Conservation (phyloP, 768 basidiomycete genomes). For the Exsudoporus frostii region DNA sequence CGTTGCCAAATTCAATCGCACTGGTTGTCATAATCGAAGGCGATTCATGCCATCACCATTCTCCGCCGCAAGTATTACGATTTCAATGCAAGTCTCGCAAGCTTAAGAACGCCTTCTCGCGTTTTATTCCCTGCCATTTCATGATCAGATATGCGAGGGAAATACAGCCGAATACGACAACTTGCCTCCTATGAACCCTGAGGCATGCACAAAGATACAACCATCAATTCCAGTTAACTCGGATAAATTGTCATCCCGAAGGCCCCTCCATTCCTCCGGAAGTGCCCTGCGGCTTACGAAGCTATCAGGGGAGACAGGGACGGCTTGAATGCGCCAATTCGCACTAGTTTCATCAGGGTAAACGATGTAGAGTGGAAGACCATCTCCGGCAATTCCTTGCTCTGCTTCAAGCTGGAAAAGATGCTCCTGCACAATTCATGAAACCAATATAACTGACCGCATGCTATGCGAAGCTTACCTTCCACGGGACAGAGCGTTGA, state of each 20-base stretch:
- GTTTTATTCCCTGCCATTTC: conserved; percentile 72
- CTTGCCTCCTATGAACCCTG: conserved; percentile 93
- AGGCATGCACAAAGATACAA: conserved; percentile 91
- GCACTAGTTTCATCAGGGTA: conserved; percentile 79
- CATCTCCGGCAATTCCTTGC: conserved; percentile 39
- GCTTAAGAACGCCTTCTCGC: conserved; percentile 78
- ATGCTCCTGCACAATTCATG: conserved; percentile 61
- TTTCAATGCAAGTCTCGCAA: conserved; percentile 68
- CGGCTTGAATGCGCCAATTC: conserved; percentile 92
- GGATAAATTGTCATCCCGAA: conserved; percentile 81
- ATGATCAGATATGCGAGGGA: conserved; percentile 8
- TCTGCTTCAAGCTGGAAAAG: conserved; percentile 82
- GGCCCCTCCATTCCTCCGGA: conserved; percentile 90
- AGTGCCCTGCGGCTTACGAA: conserved; percentile 91
- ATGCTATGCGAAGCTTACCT: conserved; percentile 43
- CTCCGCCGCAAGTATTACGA: conserved; percentile 24
- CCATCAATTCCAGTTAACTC: conserved; percentile 71
- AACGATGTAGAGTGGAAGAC: conserved; percentile 76
- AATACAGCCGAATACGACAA: conserved; percentile 3
- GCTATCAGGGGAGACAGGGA: conserved; percentile 75
- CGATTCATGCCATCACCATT: conserved; percentile 13
- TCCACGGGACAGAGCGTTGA: conserved; percentile 82
- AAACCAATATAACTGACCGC: not conserved
- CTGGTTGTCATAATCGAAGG: conserved; percentile 11
- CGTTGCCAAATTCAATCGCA: conserved; percentile 11